Conservation (phyloP, 2,329 filamentous ascomycete genomes). For the Paecilomyces dactylethromorphus region DNA sequence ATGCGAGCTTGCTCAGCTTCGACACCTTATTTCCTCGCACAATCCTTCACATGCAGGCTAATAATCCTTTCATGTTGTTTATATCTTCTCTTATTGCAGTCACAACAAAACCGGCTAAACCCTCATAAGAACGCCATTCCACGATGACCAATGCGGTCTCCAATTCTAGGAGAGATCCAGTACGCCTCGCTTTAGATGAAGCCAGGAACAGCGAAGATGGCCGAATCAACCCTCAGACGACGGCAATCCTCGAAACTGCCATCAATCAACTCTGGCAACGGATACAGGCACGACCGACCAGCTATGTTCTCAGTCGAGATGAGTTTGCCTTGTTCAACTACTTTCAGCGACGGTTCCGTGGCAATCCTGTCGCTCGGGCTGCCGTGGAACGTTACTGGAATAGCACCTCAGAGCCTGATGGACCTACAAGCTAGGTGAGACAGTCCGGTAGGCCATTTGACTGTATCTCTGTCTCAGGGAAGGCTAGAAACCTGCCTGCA, state of each 20-base stretch:
- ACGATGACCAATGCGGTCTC: conserved; percentile 30
- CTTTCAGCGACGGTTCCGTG: conserved; percentile 61
- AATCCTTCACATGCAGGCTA: neutral
- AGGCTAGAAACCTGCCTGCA: neutral
- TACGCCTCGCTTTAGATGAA: conserved; percentile 65
- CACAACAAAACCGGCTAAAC: neutral
- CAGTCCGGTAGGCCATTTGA: neutral
- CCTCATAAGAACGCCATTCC: conserved; percentile 1
- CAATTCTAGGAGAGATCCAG: conserved; percentile 33
- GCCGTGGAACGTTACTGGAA: conserved; percentile 55
- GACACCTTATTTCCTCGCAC: neutral
- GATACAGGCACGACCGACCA: conserved; percentile 55
- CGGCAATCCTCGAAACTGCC: conserved; percentile 58
- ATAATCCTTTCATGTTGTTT: neutral
- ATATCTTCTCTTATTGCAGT: neutral
- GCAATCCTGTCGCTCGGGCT: conserved; percentile 43
- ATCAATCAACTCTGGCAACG: conserved; percentile 61
- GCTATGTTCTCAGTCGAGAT: conserved; percentile 67
- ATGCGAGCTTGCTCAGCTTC: neutral
- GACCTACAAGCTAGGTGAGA: conserved; percentile 9
- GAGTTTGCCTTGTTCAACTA: conserved; percentile 87
- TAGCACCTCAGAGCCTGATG: conserved; percentile 19
- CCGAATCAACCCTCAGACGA: conserved; percentile 55
- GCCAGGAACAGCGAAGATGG: conserved; percentile 68
- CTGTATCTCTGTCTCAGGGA: neutral